Evolutionary conservation across 108 stramenopile genomes (phyloP), one percentile per base, ranked within the genome.

Genomic region (Epipyxis sp.): DNA sequence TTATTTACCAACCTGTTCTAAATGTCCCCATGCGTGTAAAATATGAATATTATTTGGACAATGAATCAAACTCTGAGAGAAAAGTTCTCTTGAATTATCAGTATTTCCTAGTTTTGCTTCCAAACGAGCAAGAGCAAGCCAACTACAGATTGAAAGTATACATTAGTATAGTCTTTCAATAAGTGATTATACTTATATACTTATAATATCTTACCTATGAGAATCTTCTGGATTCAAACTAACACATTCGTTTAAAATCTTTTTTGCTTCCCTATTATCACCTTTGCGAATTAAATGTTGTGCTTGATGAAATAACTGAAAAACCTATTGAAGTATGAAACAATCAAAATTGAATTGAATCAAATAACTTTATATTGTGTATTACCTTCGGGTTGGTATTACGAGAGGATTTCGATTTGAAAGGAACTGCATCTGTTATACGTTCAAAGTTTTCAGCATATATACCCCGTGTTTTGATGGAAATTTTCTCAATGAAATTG

Each of bases 1-100:
- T n/a, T n/a, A n/a, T n/a, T n/a, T n/a, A n/a, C n/a, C n/a, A n/a
- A n/a, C n/a, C n/a, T n/a, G 46, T 50, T 50, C 46, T 13, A 50
- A 50, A 50, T 50, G 46, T 50, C 46, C 46, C 46, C 46, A 50
- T 13, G 46, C 46, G 20, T 50, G 46, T 13, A 50, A 20, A 13
- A 50, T 6, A 50, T 50, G 46, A 50, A 50, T 50, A 50, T 50
- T 50, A 50, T 50, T 50, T 6, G 46, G 46, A 50, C 46, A 50
- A 50, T 50, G 46, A 6, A 20, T 50, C 13, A 50, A 6, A 13
- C 13, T 20, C 20, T 6, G 6, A 13, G 6, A 20, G 46, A 50
- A 50, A 50, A 20, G 6, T 50, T 50, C 13, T 20, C 13, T 20
- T 13, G 46, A 6, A 50, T 50, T 20, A 13, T 20, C 46, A 13